Evolutionary conservation across 345 rosid species (phyloP).

Genomic region (Geranium brycei): DNA sequence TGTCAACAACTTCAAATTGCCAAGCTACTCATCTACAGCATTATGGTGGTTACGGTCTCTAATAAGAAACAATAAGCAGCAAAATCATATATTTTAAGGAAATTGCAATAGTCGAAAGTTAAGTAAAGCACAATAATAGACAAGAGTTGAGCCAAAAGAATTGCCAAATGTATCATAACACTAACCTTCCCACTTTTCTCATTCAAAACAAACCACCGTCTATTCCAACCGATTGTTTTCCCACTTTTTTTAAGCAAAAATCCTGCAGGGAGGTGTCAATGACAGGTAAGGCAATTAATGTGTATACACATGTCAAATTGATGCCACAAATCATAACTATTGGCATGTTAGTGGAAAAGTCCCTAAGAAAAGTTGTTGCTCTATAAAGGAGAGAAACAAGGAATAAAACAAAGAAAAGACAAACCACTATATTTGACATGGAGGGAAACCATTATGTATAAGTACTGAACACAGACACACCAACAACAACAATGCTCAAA

Average conservation of each 20-base stretch:
- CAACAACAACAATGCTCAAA: background rate
- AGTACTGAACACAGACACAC: conserved; percentile 2
- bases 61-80: background rate
- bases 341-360: background rate
- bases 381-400: background rate
- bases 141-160: background rate
- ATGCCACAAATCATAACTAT: background rate
- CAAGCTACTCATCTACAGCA: background rate
- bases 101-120: background rate
- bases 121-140: background rate
- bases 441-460: background rate
- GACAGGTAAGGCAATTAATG: background rate
- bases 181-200: conserved; percentile 95
- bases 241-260: conserved; percentile 85
- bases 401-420: background rate
- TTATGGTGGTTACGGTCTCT: background rate
- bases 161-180: background rate
- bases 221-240: conserved; percentile 85
- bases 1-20: too few species aligned
- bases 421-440: background rate
- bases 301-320: background rate
- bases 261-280: conserved; percentile 35
- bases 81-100: background rate
- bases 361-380: background rate
- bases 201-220: conserved; percentile 92